Evolutionary conservation across 106 monocot genomes (phyloP).

Genomic region (Posidonia australis): DNA sequence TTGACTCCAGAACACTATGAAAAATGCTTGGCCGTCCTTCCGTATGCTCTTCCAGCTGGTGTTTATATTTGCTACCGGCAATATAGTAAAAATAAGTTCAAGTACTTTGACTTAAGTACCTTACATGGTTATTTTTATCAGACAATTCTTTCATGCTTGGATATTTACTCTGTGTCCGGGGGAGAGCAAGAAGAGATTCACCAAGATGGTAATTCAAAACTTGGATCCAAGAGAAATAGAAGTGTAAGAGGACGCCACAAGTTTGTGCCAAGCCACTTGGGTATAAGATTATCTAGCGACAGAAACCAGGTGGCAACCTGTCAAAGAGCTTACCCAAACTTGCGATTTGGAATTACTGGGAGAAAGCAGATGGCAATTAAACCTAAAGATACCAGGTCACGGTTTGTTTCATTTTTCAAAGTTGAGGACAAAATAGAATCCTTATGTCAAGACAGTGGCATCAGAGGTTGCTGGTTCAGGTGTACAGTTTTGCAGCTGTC

Average conservation of each 20-base stretch:
- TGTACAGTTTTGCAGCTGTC: conserved; percentile 56
- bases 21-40: conserved; percentile 44
- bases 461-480: conserved; percentile 95
- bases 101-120: conserved; percentile 60
- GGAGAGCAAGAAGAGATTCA: conserved; percentile 32
- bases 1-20: conserved; percentile 81
- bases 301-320: conserved; percentile 6
- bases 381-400: conserved; percentile 21
- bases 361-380: conserved; percentile 32
- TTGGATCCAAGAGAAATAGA: conserved; percentile 33
- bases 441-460: conserved; percentile 87
- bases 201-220: conserved; percentile 10
- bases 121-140: conserved; percentile 81
- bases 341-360: conserved; percentile 12
- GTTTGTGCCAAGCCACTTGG: conserved; percentile 18
- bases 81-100: conserved; percentile 84
- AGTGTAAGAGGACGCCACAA: conserved; percentile 27
- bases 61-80: conserved; percentile 80
- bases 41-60: conserved; percentile 30
- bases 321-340: conserved; percentile 14
- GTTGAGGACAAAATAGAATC: conserved; percentile 62
- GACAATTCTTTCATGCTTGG: conserved; percentile 42
- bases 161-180: conserved; percentile 24
- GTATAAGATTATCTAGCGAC: conserved; percentile 11
- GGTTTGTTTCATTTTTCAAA: conserved; percentile 25